Conservation (phyloP, 2,329 filamentous ascomycete genomes). For the Pseudogymnoascus sp. region DNA sequence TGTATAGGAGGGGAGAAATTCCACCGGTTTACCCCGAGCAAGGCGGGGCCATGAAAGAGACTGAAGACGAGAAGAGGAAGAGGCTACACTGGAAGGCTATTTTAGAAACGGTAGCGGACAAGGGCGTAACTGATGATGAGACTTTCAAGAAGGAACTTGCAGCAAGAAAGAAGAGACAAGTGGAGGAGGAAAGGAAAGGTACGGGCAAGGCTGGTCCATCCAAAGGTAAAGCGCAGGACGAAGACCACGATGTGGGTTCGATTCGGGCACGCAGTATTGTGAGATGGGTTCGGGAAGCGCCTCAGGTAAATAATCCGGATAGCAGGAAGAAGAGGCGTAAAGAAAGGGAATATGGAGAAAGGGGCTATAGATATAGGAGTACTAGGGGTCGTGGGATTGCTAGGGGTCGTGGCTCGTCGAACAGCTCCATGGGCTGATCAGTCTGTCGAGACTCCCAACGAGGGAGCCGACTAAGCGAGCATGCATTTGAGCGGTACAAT, state of each 20-base stretch:
- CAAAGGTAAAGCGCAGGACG: conserved; percentile 20
- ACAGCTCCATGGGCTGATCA: not conserved
- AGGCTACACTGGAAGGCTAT: conserved; percentile 56
- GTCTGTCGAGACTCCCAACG: not conserved
- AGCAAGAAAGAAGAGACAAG: conserved; percentile 48
- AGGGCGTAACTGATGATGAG: conserved; percentile 58
- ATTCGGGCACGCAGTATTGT: conserved; percentile 61
- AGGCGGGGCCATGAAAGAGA: conserved; percentile 31
- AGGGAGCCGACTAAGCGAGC: not conserved
- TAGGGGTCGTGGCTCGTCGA: not conserved
- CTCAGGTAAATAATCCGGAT: conserved; percentile 19
- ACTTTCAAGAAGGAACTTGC: conserved; percentile 54
- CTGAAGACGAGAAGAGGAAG: conserved; percentile 47
- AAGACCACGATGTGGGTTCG: conserved; percentile 61
- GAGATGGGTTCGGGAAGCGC: conserved; percentile 58
- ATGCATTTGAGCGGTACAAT: not conserved
- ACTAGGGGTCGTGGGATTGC: not conserved
- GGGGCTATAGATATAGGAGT: not conserved
- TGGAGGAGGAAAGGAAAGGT: conserved; percentile 40
- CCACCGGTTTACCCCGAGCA: conserved; percentile 39
- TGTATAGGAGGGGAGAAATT: not conserved
- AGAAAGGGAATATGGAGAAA: not conserved
- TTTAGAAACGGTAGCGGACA: conserved; percentile 57
- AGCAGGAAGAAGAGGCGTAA: not conserved
- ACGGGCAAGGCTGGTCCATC: conserved; percentile 41